These are phyloP conservation scores for Leishmania martiniquensis DNA, from an alignment of 208 protist genomes.

Conservation along the genomic window DNA sequence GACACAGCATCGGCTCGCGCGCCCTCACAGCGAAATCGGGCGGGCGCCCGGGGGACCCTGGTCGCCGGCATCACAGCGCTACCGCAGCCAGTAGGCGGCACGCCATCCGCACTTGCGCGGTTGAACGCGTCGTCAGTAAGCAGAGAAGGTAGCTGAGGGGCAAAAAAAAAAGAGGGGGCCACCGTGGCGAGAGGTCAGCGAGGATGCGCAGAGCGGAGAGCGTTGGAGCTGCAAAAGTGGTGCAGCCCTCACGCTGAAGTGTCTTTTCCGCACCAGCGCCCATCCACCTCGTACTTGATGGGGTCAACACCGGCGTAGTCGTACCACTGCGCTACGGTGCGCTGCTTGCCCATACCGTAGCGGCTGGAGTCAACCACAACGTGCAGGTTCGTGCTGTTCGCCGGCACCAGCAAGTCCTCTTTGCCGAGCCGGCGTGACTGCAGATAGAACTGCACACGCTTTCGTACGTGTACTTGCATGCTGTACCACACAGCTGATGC, in stretches of 20 bases:
- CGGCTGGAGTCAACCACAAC: conserved; percentile 74
- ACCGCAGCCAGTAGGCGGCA: too few species aligned
- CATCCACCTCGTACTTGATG: conserved; percentile 44
- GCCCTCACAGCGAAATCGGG: too few species aligned
- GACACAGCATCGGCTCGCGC: too few species aligned
- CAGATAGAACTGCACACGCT: conserved; percentile 71
- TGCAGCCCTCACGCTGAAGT: too few species aligned
- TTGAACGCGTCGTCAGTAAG: too few species aligned
- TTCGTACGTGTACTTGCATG: conserved; percentile 27
- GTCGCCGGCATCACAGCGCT: too few species aligned
- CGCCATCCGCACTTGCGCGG: too few species aligned
- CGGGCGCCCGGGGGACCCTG: too few species aligned
- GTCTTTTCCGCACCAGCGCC: conserved; percentile 53
- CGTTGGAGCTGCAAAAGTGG: too few species aligned
- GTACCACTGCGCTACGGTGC: conserved; percentile 76
- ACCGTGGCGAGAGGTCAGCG: background rate
- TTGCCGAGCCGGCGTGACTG: conserved; percentile 14
- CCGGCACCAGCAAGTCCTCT: conserved; percentile 25
- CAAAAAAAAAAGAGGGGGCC: background rate
- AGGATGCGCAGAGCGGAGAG: background rate
- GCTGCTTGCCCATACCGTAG: conserved; percentile 70
- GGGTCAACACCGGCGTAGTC: conserved; percentile 68
- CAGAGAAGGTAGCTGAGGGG: background rate
- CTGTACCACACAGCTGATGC: conserved; percentile 32
- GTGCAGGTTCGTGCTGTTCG: conserved; percentile 22